Evolutionary conservation across 1,139 yeast genomes (phyloP).

Genomic region (Nadsonia starkeyi-henricii): DNA sequence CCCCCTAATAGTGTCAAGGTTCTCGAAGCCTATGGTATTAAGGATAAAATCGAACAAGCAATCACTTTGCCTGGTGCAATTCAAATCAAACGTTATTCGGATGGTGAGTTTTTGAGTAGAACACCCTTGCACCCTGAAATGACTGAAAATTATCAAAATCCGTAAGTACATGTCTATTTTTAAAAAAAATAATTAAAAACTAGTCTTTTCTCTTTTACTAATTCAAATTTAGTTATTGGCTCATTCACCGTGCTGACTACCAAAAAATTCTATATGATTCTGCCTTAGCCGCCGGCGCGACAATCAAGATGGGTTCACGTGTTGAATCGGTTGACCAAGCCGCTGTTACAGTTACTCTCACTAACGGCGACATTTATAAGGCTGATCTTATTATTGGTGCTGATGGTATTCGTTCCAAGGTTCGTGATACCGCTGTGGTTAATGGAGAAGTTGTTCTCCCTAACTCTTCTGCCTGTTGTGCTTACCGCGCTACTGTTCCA

Average conservation of each 20-base stretch:
- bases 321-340: conserved; percentile 20
- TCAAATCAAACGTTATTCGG: conserved; percentile 8
- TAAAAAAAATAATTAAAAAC: too few relatives aligned
- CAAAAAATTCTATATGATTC: conserved; percentile 19
- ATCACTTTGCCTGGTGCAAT: conserved; percentile 19
- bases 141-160: too few relatives aligned
- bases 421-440: conserved; percentile 9
- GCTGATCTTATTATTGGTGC: conserved; percentile 27
- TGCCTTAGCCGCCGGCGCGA: conserved; percentile 20
- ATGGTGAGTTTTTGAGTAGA: conserved; percentile 6
- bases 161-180: too few relatives aligned
- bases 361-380: conserved; percentile 15
- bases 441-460: conserved; percentile 11
- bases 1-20: conserved; percentile 25
- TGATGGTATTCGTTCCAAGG: conserved; percentile 21
- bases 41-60: conserved; percentile 14
- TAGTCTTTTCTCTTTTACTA: neutral
- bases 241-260: conserved; percentile 24
- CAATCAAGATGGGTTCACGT: conserved; percentile 15
- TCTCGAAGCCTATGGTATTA: conserved; percentile 19
- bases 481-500: conserved; percentile 19
- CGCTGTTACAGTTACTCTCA: conserved; percentile 16
- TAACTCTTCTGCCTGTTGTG: conserved; percentile 19
- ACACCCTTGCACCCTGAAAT: neutral
- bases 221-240: conserved; percentile 10